Evolutionary conservation across 2,329 filamentous ascomycete genomes (phyloP).

Genomic region (Beauveria pseudobassiana): DNA sequence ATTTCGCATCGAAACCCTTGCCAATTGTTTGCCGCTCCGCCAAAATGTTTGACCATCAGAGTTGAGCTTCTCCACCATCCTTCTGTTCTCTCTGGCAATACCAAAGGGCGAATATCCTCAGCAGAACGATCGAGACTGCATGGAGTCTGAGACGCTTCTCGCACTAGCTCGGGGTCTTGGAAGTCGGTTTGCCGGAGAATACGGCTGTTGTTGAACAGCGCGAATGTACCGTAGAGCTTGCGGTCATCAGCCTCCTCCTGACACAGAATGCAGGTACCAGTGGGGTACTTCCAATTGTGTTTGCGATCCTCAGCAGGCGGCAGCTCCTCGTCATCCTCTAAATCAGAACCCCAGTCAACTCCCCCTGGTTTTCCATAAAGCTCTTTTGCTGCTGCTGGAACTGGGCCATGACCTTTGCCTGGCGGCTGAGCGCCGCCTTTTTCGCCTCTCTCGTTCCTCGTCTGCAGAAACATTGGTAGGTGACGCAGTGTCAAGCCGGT

Average conservation of each 20-base stretch:
- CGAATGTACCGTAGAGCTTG: conserved; percentile 86
- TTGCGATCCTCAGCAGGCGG: conserved; percentile 56
- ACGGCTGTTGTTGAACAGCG: conserved; percentile 75
- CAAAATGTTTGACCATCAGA: conserved; percentile 62
- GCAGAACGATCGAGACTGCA: conserved; percentile 77
- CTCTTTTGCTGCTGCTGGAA: conserved; percentile 97
- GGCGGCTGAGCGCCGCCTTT: conserved; percentile 78
- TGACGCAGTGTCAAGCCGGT: conserved; percentile 74
- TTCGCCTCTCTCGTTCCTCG: conserved; percentile 74
- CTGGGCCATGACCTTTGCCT: conserved; percentile 93
- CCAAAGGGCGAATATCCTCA: conserved; percentile 78
- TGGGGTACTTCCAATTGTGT: conserved; percentile 74
- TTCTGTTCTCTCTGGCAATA: conserved; percentile 78
- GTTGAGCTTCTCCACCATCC: conserved; percentile 67
- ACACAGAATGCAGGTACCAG: conserved; percentile 89
- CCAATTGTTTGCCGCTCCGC: conserved; percentile 77
- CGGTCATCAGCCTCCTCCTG: conserved; percentile 93
- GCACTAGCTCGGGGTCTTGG: conserved; percentile 72
- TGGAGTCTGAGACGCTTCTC: conserved; percentile 73
- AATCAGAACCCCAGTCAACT: conserved; percentile 75
- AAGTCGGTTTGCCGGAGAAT: conserved; percentile 83
- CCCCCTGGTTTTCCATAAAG: conserved; percentile 83
- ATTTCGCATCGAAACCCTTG: conserved; percentile 72
- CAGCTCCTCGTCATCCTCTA: conserved; percentile 69
- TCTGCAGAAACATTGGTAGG: conserved; percentile 63